Evolutionary conservation across 2,329 filamentous ascomycete genomes (phyloP), one percentile per base, ranked within the genome.

Genomic region (Fusarium solani-melongenae): DNA sequence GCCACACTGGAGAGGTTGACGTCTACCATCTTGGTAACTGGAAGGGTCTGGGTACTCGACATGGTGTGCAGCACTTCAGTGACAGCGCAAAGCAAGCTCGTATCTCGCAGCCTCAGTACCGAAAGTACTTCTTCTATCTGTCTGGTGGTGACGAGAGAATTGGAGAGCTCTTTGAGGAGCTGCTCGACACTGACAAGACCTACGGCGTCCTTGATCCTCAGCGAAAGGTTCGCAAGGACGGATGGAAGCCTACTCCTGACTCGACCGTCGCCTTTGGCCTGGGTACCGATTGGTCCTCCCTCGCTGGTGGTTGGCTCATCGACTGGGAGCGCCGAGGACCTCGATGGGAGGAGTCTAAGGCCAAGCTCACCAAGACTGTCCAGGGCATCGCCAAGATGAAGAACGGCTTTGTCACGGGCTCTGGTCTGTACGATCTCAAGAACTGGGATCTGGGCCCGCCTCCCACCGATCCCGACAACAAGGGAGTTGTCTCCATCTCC

Each of bases 61-160:
- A 92, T 67, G 89, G 90, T 2, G 87, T 92, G 0, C 89, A 91
- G 77, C 90, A 92, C 71, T 92, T 85, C 81, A 79, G 85, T 17
- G 90, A 92, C 74, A 90, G 88, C 62, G 85, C 87, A 0, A 92
- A 92, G 76, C 90, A 92, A 78, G 88, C 87, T 0, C 88, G 90
- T 20, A 89, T 92, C 22, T 89, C 90, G 0, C 76, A 79, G 0
- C 85, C 88, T 0, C 86, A 88, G 39, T 91, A 90, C 73, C 83
- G 89, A 9, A 88, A 88, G 73, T 84, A 86, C 36, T 79, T 79
- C 10, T 90, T 88, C 75, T 91, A 86, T 80, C 90, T 91, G 2
- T 85, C 86, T 0, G 88, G 88, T 0, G 89, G 88, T 0, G 89
- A 91, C 41, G 89, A 91, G 80, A 84, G 89, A 1, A 84, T 85